phyloP scores from a whole-genome alignment of 495 filamentous ascomycete genomes.

The Aspergillus sclerotioniger region DNA sequence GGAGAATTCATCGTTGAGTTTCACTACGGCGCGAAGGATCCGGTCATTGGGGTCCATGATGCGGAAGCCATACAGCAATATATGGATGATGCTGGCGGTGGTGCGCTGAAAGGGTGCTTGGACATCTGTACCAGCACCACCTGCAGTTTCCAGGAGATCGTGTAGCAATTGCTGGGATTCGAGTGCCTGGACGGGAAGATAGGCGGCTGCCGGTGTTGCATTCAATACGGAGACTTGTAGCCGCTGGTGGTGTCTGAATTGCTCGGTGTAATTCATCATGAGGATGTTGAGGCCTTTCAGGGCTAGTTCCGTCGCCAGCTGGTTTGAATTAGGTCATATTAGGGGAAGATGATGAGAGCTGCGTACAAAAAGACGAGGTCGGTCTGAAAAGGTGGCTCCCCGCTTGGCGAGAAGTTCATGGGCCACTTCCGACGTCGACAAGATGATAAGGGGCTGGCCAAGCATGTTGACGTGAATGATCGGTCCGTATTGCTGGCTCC shows the following conservation, averaged over 20 bases:
- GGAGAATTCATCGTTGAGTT: slow-evolving; percentile 22
- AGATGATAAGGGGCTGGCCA: slow-evolving; percentile 27
- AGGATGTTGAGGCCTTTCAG: slow-evolving; percentile 22
- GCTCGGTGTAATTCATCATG: slow-evolving; percentile 25
- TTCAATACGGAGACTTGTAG: slow-evolving; percentile 21
- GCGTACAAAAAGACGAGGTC: slow-evolving; percentile 5
- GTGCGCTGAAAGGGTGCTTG: slow-evolving; percentile 13
- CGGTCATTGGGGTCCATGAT: slow-evolving; percentile 17
- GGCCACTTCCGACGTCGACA: slow-evolving; percentile 27
- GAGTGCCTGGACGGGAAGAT: slow-evolving; percentile 17
- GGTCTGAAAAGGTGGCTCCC: slow-evolving; percentile 12
- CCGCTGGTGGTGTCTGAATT: slow-evolving; percentile 22
- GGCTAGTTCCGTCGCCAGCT: slow-evolving; percentile 19
- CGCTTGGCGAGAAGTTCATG: slow-evolving; percentile 31
- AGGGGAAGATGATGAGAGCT: no score
- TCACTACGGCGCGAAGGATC: slow-evolving; percentile 10
- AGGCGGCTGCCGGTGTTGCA: slow-evolving; percentile 18
- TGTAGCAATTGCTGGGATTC: slow-evolving; percentile 5
- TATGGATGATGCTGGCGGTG: slow-evolving; percentile 19
- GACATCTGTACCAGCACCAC: not conserved
- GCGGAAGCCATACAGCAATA: slow-evolving; percentile 21
- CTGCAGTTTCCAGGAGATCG: not conserved
- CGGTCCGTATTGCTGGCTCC: slow-evolving; percentile 43
- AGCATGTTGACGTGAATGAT: slow-evolving; percentile 31
- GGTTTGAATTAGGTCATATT: not conserved